phyloP scores from a whole-genome alignment of 139 green algal species.

The Chlorella sorokiniana region DNA sequence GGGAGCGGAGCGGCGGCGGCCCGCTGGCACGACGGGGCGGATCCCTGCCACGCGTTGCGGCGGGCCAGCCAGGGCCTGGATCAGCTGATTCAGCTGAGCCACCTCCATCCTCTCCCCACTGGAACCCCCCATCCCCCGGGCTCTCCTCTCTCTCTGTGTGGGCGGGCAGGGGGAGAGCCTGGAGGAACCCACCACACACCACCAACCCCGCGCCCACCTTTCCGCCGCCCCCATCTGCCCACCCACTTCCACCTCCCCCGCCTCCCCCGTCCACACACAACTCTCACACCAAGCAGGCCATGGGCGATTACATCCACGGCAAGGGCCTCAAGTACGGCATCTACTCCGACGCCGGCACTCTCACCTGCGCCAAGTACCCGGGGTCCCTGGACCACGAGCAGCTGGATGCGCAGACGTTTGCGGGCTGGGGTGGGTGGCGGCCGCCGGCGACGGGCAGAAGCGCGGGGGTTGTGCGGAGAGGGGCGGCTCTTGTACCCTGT shows the following conservation, averaged over 20 bases:
- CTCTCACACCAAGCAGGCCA: background rate
- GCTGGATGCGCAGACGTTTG: slow-evolving; percentile 64
- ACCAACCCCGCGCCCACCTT: too few species aligned
- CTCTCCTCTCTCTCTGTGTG: background rate
- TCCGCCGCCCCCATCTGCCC: background rate
- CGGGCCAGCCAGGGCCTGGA: too few species aligned
- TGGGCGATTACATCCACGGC: slow-evolving; percentile 57
- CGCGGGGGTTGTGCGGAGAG: background rate
- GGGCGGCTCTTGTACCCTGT: background rate
- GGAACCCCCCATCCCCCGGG: too few species aligned
- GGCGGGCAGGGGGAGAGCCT: background rate
- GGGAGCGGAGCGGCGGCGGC: too few species aligned
- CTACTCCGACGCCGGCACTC: slow-evolving; percentile 67
- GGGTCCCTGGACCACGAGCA: slow-evolving; percentile 64
- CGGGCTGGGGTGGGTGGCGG: slow-evolving; percentile 55
- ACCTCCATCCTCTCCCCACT: too few species aligned
- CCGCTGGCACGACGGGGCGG: too few species aligned
- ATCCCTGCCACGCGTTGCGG: too few species aligned
- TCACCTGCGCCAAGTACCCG: slow-evolving; percentile 74
- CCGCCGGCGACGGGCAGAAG: background rate
- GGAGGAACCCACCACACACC: background rate
- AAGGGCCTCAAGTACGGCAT: slow-evolving; percentile 70
- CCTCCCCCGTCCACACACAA: too few species aligned
- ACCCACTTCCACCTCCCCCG: too few species aligned
- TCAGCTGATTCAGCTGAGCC: too few species aligned